Base-by-base conservation (phyloP, 2,329 filamentous ascomycete species). In the Elsinoe perseae region DNA sequence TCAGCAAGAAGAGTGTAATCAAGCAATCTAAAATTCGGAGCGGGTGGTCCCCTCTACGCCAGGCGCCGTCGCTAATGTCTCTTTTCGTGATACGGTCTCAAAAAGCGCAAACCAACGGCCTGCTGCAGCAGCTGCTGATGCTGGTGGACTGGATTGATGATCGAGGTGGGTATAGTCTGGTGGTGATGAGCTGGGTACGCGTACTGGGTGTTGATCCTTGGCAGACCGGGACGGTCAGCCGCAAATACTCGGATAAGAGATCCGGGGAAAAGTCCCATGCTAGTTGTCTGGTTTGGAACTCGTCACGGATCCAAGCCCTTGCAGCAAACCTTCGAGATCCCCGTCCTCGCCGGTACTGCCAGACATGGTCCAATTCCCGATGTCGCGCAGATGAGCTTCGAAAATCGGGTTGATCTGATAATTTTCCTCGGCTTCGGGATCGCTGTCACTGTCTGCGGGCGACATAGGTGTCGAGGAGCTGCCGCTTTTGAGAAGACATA, bases 351-450 rank as follows among this genome's bases (percentile, higher is more conserved):
- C 89, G 32, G 50, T 40, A 6, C 14, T 40, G 3, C 28, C 28
- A 25, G 28, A 36, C 1, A 95, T 66, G 58, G 82, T 86, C 90
- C 91, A 96, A 65, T 95, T 95, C 58, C 84, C 80, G 36, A 90
- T 66, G 42, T 87, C 78, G 2, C 85, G 73, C 50, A 95, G 66
- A 68, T 96, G 90, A 34, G 82, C 77, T 71, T 95, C 88, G 68
- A 95, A 95, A 0, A 89, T 87, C 0, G 89, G 89, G 61, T 93
- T 95, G 60, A 95, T 89, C 61, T 87, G 77, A 58, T 89, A 75
- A 64, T 90, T 85, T 7, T 85, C 81, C 4, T 73, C 72, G 4
- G 54, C 14, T 44, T 44, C 40, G 40, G 40, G 40, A 25, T 44
- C 12, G 53, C 60, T 52, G 32, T 58, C 59, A 21, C 36, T 67